Evolutionary conservation across 2,329 filamentous ascomycete genomes (phyloP).

Genomic region (Apiospora arundinis): DNA sequence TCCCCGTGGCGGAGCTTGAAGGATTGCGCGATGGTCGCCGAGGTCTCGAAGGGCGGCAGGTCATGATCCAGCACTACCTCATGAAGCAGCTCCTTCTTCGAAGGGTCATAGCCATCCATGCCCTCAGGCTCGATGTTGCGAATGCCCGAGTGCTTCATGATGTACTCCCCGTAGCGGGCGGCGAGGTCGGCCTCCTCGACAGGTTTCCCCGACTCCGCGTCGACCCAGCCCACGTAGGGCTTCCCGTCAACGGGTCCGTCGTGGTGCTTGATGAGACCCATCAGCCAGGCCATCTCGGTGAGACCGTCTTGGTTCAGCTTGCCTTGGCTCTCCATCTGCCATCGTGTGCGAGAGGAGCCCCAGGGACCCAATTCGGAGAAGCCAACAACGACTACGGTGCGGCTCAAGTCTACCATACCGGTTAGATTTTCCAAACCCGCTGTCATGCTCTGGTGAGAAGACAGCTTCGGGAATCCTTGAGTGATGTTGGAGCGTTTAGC

Average conservation of each 20-base stretch:
- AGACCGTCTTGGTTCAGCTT: slow-evolving; percentile 97
- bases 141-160: slow-evolving; percentile 95
- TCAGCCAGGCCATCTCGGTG: slow-evolving; percentile 99
- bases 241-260: slow-evolving; percentile 95
- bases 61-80: slow-evolving; percentile 63
- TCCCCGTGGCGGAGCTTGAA: slow-evolving; percentile 97
- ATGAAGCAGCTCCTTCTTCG: slow-evolving; percentile 97
- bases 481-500: background rate
- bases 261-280: slow-evolving; percentile 98
- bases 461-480: background rate
- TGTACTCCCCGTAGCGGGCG: slow-evolving; percentile 93
- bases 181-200: slow-evolving; percentile 74
- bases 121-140: slow-evolving; percentile 90
- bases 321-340: slow-evolving; percentile 98
- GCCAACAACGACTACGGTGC: slow-evolving; percentile 91
- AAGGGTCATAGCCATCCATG: slow-evolving; percentile 90
- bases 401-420: background rate
- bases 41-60: slow-evolving; percentile 76
- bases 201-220: slow-evolving; percentile 89
- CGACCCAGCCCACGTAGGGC: slow-evolving; percentile 95
- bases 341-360: slow-evolving; percentile 97
- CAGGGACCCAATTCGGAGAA: slow-evolving; percentile 96
- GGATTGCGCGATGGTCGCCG: slow-evolving; percentile 87
- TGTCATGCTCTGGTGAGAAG: background rate
- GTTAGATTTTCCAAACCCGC: background rate